These are phyloP conservation scores for Trichaptum fuscoviolaceum DNA, from an alignment of 768 basidiomycete species.

Conservation along the genomic window DNA sequence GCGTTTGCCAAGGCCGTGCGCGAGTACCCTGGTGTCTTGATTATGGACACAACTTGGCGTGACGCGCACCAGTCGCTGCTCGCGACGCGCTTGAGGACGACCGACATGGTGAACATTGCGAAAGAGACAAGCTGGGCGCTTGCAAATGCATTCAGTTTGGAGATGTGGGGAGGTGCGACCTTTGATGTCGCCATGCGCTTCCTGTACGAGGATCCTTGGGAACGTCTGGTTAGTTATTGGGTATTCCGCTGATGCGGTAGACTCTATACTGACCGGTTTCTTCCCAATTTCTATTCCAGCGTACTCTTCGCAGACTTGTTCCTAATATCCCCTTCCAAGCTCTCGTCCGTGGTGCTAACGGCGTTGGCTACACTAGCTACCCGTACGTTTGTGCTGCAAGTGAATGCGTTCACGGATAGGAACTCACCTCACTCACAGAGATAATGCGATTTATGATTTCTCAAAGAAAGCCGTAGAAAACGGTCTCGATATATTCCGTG, in stretches of 20 bases:
- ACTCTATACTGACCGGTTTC: neutral
- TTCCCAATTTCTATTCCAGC: slow-evolving; percentile 34
- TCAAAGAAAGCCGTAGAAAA: slow-evolving; percentile 99
- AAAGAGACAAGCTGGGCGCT: slow-evolving; percentile 95
- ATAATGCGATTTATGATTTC: slow-evolving; percentile 99
- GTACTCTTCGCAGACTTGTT: slow-evolving; percentile 89
- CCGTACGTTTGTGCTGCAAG: slow-evolving; percentile 51
- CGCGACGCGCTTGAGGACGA: slow-evolving; percentile 91
- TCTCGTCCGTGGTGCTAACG: slow-evolving; percentile 96
- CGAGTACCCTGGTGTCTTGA: slow-evolving; percentile 89
- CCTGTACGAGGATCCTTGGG: slow-evolving; percentile 99
- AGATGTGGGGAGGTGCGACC: slow-evolving; percentile 99
- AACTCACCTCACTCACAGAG: slow-evolving; percentile 38
- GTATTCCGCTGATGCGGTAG: neutral
- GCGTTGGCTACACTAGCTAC: slow-evolving; percentile 98
- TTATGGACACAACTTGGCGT: slow-evolving; percentile 99
- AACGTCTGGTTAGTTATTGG: slow-evolving; percentile 65
- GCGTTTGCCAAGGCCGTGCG: slow-evolving; percentile 98
- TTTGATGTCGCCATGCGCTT: slow-evolving; percentile 99
- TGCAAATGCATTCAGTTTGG: slow-evolving; percentile 91
- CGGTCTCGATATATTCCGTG: slow-evolving; percentile 98
- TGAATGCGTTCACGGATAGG: neutral
- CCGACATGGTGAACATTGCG: slow-evolving; percentile 97
- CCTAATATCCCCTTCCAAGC: slow-evolving; percentile 99
- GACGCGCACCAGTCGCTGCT: slow-evolving; percentile 98